phyloP scores from a whole-genome alignment of 2,329 filamentous ascomycete genomes.

The Colletotrichum sp. region DNA sequence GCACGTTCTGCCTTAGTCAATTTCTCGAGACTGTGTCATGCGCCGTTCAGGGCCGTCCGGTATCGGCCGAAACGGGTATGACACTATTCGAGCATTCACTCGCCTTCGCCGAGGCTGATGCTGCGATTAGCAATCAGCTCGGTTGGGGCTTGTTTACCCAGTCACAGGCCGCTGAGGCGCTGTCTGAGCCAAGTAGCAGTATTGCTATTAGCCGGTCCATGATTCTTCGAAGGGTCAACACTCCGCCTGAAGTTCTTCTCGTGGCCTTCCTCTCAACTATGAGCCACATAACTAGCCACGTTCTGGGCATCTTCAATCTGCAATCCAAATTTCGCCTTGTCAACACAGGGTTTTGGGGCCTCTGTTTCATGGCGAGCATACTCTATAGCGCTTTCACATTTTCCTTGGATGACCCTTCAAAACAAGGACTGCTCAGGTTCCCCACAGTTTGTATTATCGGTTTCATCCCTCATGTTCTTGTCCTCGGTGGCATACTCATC shows the following conservation, averaged over 20 bases:
- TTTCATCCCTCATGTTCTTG: slow-evolving; percentile 92
- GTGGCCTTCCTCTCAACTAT: slow-evolving; percentile 88
- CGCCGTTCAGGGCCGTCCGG: slow-evolving; percentile 81
- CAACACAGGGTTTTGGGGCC: slow-evolving; percentile 87
- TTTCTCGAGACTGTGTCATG: slow-evolving; percentile 89
- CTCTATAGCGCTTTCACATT: slow-evolving; percentile 74
- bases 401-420: slow-evolving; percentile 62
- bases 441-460: slow-evolving; percentile 95
- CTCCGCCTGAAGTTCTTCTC: slow-evolving; percentile 85
- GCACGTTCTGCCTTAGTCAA: slow-evolving; percentile 75
- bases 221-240: slow-evolving; percentile 83
- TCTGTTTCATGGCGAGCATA: slow-evolving; percentile 88
- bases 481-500: slow-evolving; percentile 77
- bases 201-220: slow-evolving; percentile 65
- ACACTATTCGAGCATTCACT: slow-evolving; percentile 95
- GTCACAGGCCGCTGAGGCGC: slow-evolving; percentile 43
- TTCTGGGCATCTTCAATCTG: slow-evolving; percentile 80
- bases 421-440: slow-evolving; percentile 78
- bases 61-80: slow-evolving; percentile 90
- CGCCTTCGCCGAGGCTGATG: slow-evolving; percentile 94
- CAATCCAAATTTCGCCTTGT: slow-evolving; percentile 82
- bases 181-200: not conserved
- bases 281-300: slow-evolving; percentile 85
- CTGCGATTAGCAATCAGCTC: slow-evolving; percentile 81
- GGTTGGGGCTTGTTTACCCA: slow-evolving; percentile 69